Conservation (phyloP, 305 asterid species). For the Fraxinus greggii region DNA sequence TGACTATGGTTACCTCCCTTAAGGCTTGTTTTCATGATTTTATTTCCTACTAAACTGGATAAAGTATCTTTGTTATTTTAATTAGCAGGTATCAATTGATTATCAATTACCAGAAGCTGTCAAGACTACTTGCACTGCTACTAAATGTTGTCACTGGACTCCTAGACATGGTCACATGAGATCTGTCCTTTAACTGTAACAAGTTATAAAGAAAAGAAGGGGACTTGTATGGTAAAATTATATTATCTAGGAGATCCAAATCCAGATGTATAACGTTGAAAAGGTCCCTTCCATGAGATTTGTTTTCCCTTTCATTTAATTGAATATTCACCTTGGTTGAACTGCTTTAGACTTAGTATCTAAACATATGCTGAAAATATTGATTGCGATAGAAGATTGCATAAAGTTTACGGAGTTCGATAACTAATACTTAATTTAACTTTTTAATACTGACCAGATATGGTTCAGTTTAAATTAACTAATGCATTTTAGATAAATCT, state of each 20-base stretch:
- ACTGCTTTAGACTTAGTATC: background rate
- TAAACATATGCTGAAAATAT: background rate
- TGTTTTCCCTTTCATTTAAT: background rate
- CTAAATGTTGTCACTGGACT: background rate
- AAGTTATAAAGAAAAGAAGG: background rate
- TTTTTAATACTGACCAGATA: background rate
- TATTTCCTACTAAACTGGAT: conserved; percentile 7
- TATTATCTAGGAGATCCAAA: background rate
- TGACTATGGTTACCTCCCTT: conserved; percentile 8
- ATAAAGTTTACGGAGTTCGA: background rate
- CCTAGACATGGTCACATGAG: background rate
- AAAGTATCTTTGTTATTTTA: background rate
- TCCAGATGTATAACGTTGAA: background rate
- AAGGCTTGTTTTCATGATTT: conserved; percentile 8
- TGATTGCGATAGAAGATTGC: background rate
- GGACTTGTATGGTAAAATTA: background rate
- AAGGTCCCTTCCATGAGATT: background rate
- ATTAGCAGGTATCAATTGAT: conserved; percentile 10
- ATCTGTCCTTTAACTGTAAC: background rate
- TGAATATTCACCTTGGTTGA: conserved; percentile 9
- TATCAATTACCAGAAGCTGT: conserved; percentile 7
- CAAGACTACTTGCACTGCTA: conserved; percentile 15
- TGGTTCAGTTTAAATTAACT: background rate
- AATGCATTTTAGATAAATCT: background rate
- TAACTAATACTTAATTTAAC: background rate